Percentiles rank a stretch among this genome's conserved stretches.
Evolutionary conservation across 75 land plant genomes (phyloP).

Genomic region (Adiantum capillusveneris): DNA sequence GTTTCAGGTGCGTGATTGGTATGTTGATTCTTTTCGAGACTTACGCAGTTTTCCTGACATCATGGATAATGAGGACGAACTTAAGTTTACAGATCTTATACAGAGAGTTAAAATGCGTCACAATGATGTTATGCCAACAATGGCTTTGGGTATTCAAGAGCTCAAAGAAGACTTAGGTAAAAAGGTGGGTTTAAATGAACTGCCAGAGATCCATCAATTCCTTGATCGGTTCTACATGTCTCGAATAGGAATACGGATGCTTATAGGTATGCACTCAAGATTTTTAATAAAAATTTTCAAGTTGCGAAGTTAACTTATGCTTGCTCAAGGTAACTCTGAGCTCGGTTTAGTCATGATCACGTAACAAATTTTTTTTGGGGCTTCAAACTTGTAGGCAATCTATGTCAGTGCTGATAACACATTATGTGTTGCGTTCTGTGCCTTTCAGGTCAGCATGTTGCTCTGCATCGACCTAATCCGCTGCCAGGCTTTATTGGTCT

Average conservation of each 20-base stretch:
- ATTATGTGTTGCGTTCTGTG: too few relatives aligned
- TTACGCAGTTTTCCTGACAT: slow-evolving; percentile 85
- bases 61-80: slow-evolving; percentile 60
- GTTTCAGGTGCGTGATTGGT: slow-evolving; percentile 92
- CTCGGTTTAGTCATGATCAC: not conserved
- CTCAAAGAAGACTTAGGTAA: slow-evolving; percentile 66
- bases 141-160: slow-evolving; percentile 92
- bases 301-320: too few relatives aligned
- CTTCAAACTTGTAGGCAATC: not conserved
- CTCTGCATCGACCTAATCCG: slow-evolving; percentile 73
- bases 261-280: slow-evolving; percentile 59
- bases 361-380: not conserved
- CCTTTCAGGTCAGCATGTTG: slow-evolving; percentile 99
- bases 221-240: slow-evolving; percentile 90
- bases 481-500: slow-evolving; percentile 71
- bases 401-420: too few relatives aligned
- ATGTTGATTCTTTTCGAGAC: slow-evolving; percentile 91
- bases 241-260: too few relatives aligned
- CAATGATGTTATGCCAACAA: slow-evolving; percentile 87
- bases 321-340: too few relatives aligned
- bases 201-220: slow-evolving; percentile 88
- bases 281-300: not conserved
- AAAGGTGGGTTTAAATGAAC: slow-evolving; percentile 38
- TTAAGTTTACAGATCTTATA: slow-evolving; percentile 75
- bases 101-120: slow-evolving; percentile 81